Conservation (phyloP, 2,329 filamentous ascomycete species). For the Dactylellina drechsleri region DNA sequence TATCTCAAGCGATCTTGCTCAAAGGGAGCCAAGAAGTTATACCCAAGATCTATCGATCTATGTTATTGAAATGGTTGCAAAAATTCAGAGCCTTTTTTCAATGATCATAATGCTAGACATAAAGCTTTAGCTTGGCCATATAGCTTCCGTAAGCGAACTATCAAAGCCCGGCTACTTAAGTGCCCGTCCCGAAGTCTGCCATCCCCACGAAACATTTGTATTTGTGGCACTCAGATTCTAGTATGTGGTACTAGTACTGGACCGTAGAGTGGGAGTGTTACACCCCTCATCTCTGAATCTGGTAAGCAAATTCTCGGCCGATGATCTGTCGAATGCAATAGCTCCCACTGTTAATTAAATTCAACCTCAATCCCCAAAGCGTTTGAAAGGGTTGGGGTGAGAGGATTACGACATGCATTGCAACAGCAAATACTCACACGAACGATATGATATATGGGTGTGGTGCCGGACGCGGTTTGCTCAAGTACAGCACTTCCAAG, state of each 20-base stretch:
- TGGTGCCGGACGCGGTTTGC: neutral
- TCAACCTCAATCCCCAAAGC: conserved; percentile 40
- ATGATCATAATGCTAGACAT: no score
- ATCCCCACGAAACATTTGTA: no score
- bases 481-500: neutral
- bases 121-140: no score
- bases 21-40: no score
- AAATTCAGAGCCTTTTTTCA: neutral
- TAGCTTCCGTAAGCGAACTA: no score
- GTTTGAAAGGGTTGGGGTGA: conserved; percentile 7
- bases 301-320: conserved; percentile 25
- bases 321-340: conserved; percentile 49
- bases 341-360: conserved; percentile 32
- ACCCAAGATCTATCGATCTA: conserved; percentile 1
- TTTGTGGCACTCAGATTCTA: conserved; percentile 8
- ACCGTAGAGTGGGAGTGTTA: conserved; percentile 21
- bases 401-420: neutral
- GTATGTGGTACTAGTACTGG: neutral
- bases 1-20: neutral
- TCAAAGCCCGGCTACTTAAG: no score
- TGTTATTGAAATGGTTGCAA: neutral
- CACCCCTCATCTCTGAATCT: conserved; percentile 16
- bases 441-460: neutral
- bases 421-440: neutral
- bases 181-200: no score